Evolutionary conservation across 2,329 filamentous ascomycete species (phyloP).

Genomic region (Trichoderma citrinoviride): DNA sequence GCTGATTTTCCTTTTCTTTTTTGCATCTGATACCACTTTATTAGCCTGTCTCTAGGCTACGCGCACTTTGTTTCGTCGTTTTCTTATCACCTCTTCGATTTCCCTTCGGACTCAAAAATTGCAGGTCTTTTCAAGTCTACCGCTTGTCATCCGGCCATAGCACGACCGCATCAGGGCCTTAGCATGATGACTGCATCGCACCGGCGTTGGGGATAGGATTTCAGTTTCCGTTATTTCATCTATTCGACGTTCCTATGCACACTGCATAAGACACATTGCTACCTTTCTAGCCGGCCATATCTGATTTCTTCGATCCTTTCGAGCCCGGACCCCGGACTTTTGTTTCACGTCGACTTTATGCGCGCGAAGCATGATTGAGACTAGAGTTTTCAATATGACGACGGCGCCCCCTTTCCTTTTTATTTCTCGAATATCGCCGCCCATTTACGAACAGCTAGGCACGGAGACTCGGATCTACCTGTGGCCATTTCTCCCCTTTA

Average conservation of each 20-base stretch:
- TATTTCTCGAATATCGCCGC: neutral
- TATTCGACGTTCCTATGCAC: neutral
- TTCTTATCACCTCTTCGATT: neutral
- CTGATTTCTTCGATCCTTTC: conserved; percentile 16
- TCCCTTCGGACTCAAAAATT: neutral
- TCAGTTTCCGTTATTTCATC: conserved; percentile 19
- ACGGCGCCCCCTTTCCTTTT: neutral
- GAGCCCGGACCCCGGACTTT: neutral
- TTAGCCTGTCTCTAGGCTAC: neutral
- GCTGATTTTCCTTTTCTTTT: neutral
- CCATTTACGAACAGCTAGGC: neutral
- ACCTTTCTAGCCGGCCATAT: conserved; percentile 2
- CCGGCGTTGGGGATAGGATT: conserved; percentile 33
- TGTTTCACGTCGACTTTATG: neutral
- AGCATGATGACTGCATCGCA: conserved; percentile 36
- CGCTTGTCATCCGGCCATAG: conserved; percentile 23
- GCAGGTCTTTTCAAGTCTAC: conserved; percentile 12
- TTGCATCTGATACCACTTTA: neutral
- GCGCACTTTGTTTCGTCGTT: neutral
- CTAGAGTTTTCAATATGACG: conserved; percentile 3
- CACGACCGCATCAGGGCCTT: conserved; percentile 27
- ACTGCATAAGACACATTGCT: conserved; percentile 9
- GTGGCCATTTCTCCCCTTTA: neutral
- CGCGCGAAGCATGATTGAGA: conserved; percentile 3
- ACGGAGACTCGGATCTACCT: neutral